A percentile compares a stretch with the other conserved stretches of the same genome.
These are phyloP conservation scores for Boletus smithii DNA, from an alignment of 1,284 basidiomycete species.

Conservation along the genomic window DNA sequence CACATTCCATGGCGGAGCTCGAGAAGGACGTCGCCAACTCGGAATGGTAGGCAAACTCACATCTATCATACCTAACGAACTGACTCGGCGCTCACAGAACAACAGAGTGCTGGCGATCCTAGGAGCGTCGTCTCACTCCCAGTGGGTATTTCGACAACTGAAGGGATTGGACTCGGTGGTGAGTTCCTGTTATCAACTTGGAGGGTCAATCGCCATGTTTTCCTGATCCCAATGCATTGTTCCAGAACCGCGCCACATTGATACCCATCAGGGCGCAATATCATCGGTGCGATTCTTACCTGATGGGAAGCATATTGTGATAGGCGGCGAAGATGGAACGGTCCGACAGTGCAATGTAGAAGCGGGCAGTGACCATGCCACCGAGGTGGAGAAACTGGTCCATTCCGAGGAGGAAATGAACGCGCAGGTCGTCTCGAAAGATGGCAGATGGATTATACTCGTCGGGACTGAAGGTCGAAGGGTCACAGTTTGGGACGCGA, in stretches of 20 bases:
- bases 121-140: not conserved
- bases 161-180: slow-evolving; percentile 1
- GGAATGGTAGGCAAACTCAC: slow-evolving; percentile 5
- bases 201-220: not conserved
- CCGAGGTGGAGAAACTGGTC: not conserved
- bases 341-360: slow-evolving; percentile 13
- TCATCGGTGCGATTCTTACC: slow-evolving; percentile 15
- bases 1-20: slow-evolving; percentile 4
- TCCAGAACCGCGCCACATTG: slow-evolving; percentile 10
- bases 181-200: not conserved
- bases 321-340: slow-evolving; percentile 3
- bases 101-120: not conserved
- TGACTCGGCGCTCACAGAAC: not conserved
- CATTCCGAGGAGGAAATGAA: not conserved
- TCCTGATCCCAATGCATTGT: not conserved
- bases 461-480: not conserved
- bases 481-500: slow-evolving; percentile 14
- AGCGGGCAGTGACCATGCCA: not conserved
- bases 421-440: slow-evolving; percentile 12
- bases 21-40: slow-evolving; percentile 7
- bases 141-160: not conserved
- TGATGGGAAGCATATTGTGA: slow-evolving; percentile 10
- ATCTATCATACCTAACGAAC: not conserved
- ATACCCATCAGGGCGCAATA: slow-evolving; percentile 2
- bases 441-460: slow-evolving; percentile 19